Percentiles rank a stretch among this genome's conserved stretches.
These are phyloP conservation scores for Solanum arcanum DNA, from an alignment of 257 asterid species.

Conservation along the genomic window DNA sequence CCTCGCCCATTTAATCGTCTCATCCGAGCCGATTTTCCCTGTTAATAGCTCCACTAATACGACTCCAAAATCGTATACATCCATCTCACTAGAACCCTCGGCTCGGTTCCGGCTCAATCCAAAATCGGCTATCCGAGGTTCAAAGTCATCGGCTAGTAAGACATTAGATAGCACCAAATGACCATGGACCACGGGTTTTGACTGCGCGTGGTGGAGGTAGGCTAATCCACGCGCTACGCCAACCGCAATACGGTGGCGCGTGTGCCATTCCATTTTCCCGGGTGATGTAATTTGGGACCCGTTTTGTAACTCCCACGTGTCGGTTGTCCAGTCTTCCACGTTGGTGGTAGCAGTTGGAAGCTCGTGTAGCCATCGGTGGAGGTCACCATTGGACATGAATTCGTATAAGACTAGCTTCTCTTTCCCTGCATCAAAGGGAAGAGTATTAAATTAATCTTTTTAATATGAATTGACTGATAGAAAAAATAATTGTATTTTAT, in stretches of 20 bases:
- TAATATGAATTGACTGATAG: not conserved
- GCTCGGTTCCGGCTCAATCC: slow-evolving; percentile 27
- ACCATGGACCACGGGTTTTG: slow-evolving; percentile 81
- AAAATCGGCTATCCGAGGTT: slow-evolving; percentile 72
- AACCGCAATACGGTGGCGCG: slow-evolving; percentile 94
- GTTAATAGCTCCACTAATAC: slow-evolving; percentile 65
- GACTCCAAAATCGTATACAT: slow-evolving; percentile 70
- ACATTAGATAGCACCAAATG: slow-evolving; percentile 54
- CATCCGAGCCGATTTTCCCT: slow-evolving; percentile 29
- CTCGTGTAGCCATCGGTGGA: slow-evolving; percentile 87
- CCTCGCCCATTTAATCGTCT: slow-evolving; percentile 43
- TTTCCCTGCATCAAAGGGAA: slow-evolving; percentile 34
- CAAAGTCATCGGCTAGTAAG: slow-evolving; percentile 62
- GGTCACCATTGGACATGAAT: slow-evolving; percentile 91
- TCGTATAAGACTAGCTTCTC: slow-evolving; percentile 72
- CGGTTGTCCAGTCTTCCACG: slow-evolving; percentile 89
- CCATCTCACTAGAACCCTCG: slow-evolving; percentile 39
- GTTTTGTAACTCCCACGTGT: slow-evolving; percentile 72
- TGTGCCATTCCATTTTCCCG: slow-evolving; percentile 71
- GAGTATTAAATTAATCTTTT: not conserved
- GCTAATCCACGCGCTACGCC: slow-evolving; percentile 98
- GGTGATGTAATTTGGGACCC: slow-evolving; percentile 28
- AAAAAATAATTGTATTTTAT: not conserved
- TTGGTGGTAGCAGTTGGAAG: slow-evolving; percentile 68
- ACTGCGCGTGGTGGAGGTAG: slow-evolving; percentile 80